These are phyloP conservation scores for Globisporangium echinulatum DNA, from an alignment of 352 stramenopile species.

Conservation along the genomic window DNA sequence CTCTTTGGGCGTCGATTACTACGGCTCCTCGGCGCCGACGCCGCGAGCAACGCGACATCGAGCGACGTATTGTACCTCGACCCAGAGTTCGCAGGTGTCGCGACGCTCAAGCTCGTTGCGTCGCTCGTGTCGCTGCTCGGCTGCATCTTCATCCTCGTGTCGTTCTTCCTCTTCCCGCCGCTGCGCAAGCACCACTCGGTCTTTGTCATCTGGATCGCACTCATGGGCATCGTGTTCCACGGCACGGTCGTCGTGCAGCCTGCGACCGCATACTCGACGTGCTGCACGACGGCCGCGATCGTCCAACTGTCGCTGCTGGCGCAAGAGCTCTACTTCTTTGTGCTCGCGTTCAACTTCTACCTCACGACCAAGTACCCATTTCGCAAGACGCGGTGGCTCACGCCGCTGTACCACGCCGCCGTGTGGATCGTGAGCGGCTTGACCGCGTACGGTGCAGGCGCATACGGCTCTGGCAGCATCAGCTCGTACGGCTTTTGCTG, in stretches of 20 bases:
- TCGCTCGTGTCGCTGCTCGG: constrained; percentile 67
- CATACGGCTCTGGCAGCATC: constrained; percentile 34
- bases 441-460: constrained; percentile 46
- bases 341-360: constrained; percentile 82
- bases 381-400: constrained; percentile 59
- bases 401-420: constrained; percentile 58
- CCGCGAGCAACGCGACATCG: not conserved
- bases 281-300: constrained; percentile 56
- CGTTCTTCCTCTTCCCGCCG: constrained; percentile 75
- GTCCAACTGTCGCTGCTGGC: constrained; percentile 67
- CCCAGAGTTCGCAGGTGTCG: constrained; percentile 45
- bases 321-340: constrained; percentile 83
- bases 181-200: constrained; percentile 75
- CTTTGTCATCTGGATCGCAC: constrained; percentile 74
- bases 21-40: not conserved
- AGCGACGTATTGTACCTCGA: constrained; percentile 22
- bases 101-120: constrained; percentile 46
- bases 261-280: constrained; percentile 35
- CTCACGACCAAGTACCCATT: constrained; percentile 87
- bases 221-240: constrained; percentile 80
- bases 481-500: constrained; percentile 83
- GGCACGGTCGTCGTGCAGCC: constrained; percentile 54
- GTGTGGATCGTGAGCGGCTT: constrained; percentile 53
- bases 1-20: constrained; percentile 23
- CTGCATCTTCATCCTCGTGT: constrained; percentile 73